Percentiles rank a stretch among this genome's conserved stretches.
Conservation (phyloP, 2,329 filamentous ascomycete species). For the Pseudogymnoascus sp. region DNA sequence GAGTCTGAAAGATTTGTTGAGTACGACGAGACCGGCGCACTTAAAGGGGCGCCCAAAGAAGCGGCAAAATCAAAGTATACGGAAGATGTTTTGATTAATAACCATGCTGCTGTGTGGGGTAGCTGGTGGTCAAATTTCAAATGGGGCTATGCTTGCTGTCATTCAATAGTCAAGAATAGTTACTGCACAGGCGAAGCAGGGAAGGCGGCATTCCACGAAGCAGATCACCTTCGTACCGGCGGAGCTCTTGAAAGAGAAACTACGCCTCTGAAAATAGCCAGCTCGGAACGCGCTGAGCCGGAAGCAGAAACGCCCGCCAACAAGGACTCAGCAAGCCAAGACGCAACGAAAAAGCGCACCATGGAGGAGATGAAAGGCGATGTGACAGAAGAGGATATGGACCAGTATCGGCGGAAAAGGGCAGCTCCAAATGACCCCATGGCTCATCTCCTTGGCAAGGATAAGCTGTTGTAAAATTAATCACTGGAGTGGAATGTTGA, state of each 20-base stretch:
- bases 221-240: constrained; percentile 51
- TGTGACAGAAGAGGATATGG: constrained; percentile 75
- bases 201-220: constrained; percentile 69
- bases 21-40: constrained; percentile 81
- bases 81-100: constrained; percentile 82
- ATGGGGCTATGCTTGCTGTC: constrained; percentile 96
- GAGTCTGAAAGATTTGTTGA: constrained; percentile 86
- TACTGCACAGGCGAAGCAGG: constrained; percentile 94
- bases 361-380: constrained; percentile 71
- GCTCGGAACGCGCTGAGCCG: constrained; percentile 13
- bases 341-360: constrained; percentile 57
- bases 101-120: constrained; percentile 88
- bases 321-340: constrained; percentile 19
- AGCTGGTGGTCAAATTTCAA: constrained; percentile 95
- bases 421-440: constrained; percentile 75
- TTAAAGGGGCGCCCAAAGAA: constrained; percentile 78
- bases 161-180: constrained; percentile 88
- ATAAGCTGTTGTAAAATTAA: constrained; percentile 49
- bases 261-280: constrained; percentile 23
- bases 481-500: neutral
- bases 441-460: constrained; percentile 70
- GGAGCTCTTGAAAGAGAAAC: constrained; percentile 30
- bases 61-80: constrained; percentile 82
- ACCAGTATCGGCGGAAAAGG: constrained; percentile 72
- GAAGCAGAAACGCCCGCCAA: constrained; percentile 18